phyloP scores from a whole-genome alignment of 129 eudicot species.

The Saposhnikovia divaricata region DNA sequence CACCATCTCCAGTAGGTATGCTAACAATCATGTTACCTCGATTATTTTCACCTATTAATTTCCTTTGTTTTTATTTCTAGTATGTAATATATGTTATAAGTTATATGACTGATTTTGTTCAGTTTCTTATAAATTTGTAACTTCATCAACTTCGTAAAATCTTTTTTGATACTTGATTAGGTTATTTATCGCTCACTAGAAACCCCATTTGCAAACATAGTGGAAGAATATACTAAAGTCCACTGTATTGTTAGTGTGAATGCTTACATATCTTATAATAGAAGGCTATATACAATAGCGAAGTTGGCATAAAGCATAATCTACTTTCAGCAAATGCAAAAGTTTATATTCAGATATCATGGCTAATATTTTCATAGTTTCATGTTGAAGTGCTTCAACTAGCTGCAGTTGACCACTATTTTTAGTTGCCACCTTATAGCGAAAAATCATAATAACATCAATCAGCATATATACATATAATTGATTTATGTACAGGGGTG shows the following conservation, averaged over 20 bases:
- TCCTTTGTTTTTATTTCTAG: not conserved
- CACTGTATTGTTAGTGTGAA: not conserved
- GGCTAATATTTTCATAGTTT: not conserved
- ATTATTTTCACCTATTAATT: not conserved
- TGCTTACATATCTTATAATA: not conserved
- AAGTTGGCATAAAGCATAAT: not conserved
- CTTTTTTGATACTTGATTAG: not conserved
- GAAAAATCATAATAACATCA: not conserved
- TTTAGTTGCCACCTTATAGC: not conserved
- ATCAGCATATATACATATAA: not conserved
- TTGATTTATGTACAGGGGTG: constrained; percentile 51
- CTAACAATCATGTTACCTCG: not conserved
- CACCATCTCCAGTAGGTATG: constrained; percentile 52
- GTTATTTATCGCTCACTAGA: not conserved
- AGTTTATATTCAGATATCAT: not conserved
- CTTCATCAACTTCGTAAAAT: not conserved
- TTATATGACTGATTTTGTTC: not conserved
- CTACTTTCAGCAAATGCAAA: not conserved
- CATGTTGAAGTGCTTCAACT: not conserved
- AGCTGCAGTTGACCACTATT: not conserved
- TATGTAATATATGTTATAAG: not conserved
- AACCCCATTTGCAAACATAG: not conserved
- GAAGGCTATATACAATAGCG: not conserved
- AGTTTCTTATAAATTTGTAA: not conserved
- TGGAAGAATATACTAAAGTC: not conserved